A percentile compares a stretch with the other conserved stretches of the same genome.
Conservation (phyloP, 768 basidiomycete genomes). For the Leucocoprinus sp. region DNA sequence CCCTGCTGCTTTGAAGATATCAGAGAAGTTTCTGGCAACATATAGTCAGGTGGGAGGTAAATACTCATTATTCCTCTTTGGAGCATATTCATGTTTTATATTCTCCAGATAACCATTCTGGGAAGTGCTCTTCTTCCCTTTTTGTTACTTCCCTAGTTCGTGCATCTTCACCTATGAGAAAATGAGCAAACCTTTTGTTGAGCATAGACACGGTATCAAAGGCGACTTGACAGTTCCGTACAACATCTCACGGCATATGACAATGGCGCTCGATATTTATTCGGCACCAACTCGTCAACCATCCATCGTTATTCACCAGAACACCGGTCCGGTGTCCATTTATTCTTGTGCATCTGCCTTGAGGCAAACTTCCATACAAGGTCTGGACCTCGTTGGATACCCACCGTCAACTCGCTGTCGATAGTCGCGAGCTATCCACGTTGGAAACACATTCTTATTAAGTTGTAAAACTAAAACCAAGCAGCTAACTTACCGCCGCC, state of each 20-base stretch:
- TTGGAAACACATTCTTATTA: conserved; percentile 11
- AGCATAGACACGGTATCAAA: neutral
- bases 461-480: conserved; percentile 4
- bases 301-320: conserved; percentile 6
- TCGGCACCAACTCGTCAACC: neutral
- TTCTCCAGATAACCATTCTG: too few species aligned
- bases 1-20: too few species aligned
- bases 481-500: conserved; percentile 2
- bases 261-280: conserved; percentile 3
- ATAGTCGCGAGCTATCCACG: conserved; percentile 2
- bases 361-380: conserved; percentile 21
- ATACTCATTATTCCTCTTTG: too few species aligned
- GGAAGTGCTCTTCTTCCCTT: neutral
- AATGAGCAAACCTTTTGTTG: neutral
- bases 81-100: too few species aligned
- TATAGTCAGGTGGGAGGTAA: too few species aligned
- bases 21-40: too few species aligned
- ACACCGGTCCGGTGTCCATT: conserved; percentile 11
- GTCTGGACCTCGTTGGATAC: conserved; percentile 11
- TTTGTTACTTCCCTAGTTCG: neutral
- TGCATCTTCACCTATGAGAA: neutral
- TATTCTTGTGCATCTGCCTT: conserved; percentile 20
- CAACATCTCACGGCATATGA: conserved; percentile 3
- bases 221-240: neutral
- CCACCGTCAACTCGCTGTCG: conserved; percentile 5